Percentiles rank a stretch among this genome's conserved stretches.
phyloP scores from a whole-genome alignment of 164 flowering plant genomes.

The Saururus chinensis region DNA sequence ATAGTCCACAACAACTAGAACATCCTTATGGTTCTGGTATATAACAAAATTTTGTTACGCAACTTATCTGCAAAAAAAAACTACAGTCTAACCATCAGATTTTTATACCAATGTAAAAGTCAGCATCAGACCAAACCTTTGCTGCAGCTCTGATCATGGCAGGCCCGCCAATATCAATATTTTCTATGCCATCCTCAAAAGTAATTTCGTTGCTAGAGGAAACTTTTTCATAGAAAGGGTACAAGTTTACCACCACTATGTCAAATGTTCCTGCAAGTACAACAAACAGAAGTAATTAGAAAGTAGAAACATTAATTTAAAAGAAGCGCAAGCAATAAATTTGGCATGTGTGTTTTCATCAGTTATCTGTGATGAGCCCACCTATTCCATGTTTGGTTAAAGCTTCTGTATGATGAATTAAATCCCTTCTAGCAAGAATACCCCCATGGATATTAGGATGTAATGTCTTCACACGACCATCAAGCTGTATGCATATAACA shows the following conservation, averaged over 20 bases:
- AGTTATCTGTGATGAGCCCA: conserved; percentile 19
- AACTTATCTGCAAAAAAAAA: too few relatives aligned
- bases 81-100: too few relatives aligned
- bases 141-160: conserved; percentile 99
- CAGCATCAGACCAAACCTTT: conserved; percentile 38
- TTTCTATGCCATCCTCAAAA: conserved; percentile 94
- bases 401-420: conserved; percentile 81
- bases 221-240: conserved; percentile 87
- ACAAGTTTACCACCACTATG: conserved; percentile 88
- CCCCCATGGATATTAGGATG: conserved; percentile 96
- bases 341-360: neutral
- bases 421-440: conserved; percentile 95
- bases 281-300: neutral
- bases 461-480: conserved; percentile 96
- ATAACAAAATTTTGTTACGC: neutral
- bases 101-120: neutral
- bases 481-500: conserved; percentile 47
- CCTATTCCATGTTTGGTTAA: conserved; percentile 81
- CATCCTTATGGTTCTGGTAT: conserved; percentile 93
- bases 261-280: conserved; percentile 72
- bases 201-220: conserved; percentile 50
- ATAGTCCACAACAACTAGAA: conserved; percentile 83
- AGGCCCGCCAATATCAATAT: conserved; percentile 99
- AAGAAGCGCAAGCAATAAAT: neutral
- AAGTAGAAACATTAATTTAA: neutral